These are phyloP conservation scores for Monosporascus sp. DNA, from an alignment of 2,329 filamentous ascomycete species.

Conservation along the genomic window DNA sequence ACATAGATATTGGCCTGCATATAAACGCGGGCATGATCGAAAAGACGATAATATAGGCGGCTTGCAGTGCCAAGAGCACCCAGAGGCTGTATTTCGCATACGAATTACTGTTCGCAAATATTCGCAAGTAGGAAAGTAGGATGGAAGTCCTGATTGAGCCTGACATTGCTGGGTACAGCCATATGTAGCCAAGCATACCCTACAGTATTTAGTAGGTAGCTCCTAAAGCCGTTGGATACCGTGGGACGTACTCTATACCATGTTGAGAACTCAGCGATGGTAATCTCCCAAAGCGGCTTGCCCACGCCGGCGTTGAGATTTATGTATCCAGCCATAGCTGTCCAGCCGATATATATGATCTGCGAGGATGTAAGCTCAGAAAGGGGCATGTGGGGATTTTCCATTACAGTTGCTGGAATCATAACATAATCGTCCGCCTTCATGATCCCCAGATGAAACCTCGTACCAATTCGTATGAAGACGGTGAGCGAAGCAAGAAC, in stretches of 20 bases:
- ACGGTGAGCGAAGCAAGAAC: background rate
- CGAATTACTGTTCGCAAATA: slow-evolving; percentile 12
- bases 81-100: slow-evolving; percentile 2
- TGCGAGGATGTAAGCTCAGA: background rate
- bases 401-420: background rate
- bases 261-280: slow-evolving; percentile 13
- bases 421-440: background rate
- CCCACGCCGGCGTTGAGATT: slow-evolving; percentile 17
- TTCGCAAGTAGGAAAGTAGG: slow-evolving; percentile 18
- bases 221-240: no score
- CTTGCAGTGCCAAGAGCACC: slow-evolving; percentile 13
- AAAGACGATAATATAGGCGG: slow-evolving; percentile 16
- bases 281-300: slow-evolving; percentile 22
- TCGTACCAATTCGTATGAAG: background rate
- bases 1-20: slow-evolving; percentile 12
- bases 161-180: slow-evolving; percentile 19
- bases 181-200: slow-evolving; percentile 12
- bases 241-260: slow-evolving; percentile 12
- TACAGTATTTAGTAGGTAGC: background rate
- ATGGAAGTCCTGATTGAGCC: slow-evolving; percentile 16
- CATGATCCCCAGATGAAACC: background rate
- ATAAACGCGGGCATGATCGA: slow-evolving; percentile 18
- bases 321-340: slow-evolving; percentile 12
- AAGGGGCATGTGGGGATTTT: no score
- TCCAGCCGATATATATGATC: slow-evolving; percentile 17